Conservation (phyloP, 371 early-diverging fungal species). For the Rhizopus microsporus region DNA sequence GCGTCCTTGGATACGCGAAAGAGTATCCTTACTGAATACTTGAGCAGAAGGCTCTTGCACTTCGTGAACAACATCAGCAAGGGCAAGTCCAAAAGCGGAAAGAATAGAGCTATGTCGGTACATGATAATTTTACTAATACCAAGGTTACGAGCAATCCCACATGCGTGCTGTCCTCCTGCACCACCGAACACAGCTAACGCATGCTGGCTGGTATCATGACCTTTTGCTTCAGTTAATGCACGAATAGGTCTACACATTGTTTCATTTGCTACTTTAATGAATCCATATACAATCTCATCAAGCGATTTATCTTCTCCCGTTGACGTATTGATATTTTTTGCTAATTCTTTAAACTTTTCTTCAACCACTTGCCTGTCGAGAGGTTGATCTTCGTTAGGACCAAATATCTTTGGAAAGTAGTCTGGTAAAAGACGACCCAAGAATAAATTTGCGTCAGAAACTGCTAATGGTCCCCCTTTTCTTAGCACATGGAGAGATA, state of each 20-base stretch:
- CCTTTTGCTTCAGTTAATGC: constrained; percentile 94
- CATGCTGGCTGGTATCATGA: constrained; percentile 83
- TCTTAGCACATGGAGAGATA: constrained; percentile 32
- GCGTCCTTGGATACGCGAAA: constrained; percentile 53
- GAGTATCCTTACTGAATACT: constrained; percentile 24
- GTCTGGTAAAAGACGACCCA: constrained; percentile 86
- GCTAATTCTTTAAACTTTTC: constrained; percentile 68
- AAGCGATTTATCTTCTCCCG: constrained; percentile 48
- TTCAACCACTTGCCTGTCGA: constrained; percentile 71
- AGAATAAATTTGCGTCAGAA: constrained; percentile 90
- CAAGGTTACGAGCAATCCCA: constrained; percentile 87
- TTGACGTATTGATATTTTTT: constrained; percentile 58
- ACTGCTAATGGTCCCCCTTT: constrained; percentile 93
- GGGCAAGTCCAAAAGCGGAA: constrained; percentile 89
- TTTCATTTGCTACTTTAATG: constrained; percentile 92
- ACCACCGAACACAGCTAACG: constrained; percentile 94
- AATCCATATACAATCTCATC: constrained; percentile 94
- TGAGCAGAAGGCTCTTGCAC: constrained; percentile 81
- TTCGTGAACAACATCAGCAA: constrained; percentile 93
- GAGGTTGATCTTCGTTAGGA: constrained; percentile 77
- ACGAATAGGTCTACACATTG: constrained; percentile 95
- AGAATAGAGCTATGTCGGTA: constrained; percentile 90
- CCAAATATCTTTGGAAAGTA: constrained; percentile 97
- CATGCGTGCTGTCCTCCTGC: constrained; percentile 95
- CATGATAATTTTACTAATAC: constrained; percentile 80